These are phyloP conservation scores for Candida sp. DNA, from an alignment of 1,139 yeast genomes.

Conservation along the genomic window DNA sequence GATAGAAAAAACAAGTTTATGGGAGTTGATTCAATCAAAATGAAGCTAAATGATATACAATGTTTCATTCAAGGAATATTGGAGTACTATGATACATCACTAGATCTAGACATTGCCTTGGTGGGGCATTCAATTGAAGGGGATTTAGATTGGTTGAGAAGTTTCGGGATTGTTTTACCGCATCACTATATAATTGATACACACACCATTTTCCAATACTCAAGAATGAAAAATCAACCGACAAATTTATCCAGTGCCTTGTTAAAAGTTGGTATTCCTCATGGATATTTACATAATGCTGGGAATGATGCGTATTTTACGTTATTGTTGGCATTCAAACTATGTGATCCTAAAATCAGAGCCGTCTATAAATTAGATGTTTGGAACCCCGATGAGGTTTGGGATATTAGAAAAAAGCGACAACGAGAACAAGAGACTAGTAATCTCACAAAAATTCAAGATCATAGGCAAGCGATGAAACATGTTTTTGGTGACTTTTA, in stretches of 20 bases:
- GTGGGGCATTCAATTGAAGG: slow-evolving; percentile 76
- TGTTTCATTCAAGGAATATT: slow-evolving; percentile 41
- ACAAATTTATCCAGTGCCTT: slow-evolving; percentile 51
- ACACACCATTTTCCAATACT: slow-evolving; percentile 35
- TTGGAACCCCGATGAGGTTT: slow-evolving; percentile 8
- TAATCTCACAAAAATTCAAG: no score
- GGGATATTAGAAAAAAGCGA: not conserved
- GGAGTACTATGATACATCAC: slow-evolving; percentile 25
- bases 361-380: slow-evolving; percentile 19
- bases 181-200: slow-evolving; percentile 52
- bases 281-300: slow-evolving; percentile 69
- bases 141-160: slow-evolving; percentile 53
- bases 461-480: no score
- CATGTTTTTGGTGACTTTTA: not conserved
- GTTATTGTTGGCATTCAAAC: slow-evolving; percentile 45
- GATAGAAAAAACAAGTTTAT: slow-evolving; percentile 56
- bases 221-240: slow-evolving; percentile 30
- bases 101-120: slow-evolving; percentile 24
- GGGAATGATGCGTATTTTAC: slow-evolving; percentile 83
- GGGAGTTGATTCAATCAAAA: slow-evolving; percentile 52
- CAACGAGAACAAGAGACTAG: not conserved
- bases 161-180: slow-evolving; percentile 41
- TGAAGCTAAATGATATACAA: slow-evolving; percentile 33
- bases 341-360: slow-evolving; percentile 54
- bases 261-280: slow-evolving; percentile 52